Base-by-base conservation (phyloP, 2,329 filamentous ascomycete genomes). In the Pseudogymnoascus sp. region DNA sequence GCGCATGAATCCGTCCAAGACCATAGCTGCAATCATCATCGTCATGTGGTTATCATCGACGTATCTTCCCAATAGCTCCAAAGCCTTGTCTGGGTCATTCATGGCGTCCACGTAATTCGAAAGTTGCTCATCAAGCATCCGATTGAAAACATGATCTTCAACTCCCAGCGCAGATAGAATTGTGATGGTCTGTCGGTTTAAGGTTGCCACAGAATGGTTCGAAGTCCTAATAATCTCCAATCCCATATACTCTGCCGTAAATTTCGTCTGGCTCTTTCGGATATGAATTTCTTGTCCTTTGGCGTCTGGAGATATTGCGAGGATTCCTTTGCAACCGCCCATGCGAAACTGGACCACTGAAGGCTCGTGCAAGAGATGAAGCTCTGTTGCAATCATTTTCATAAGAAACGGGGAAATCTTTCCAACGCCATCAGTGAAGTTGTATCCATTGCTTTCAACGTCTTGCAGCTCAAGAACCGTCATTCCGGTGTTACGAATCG, bases 291-390 rank as follows among this genome's bases (percentile, higher is more conserved):
- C 85, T 31, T 81, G 83, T 0, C 82, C 82, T 65, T 82, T 82
- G 8, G 87, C 84, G 4, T 88, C 82, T 0, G 89, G 84, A 75
- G 90, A 93, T 3, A 91, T 81, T 0, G 87, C 85, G 16, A 99
- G 79, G 12, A 99, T 87, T 0, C 95, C 95, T 76, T 99, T 99
- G 76, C 88, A 93, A 1, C 95, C 95, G 7, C 91, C 93, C 70
- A 97, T 85, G 6, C 95, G 89, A 70, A 97, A 96, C 70, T 99
- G 95, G 68, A 90, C 93, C 0, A 90, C 89, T 0, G 92, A 96
- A 0, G 95, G 93, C 1, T 82, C 75, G 11, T 81, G 80, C 18
- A 80, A 76, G 31, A 92, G 73, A 0, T 82, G 82, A 65, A 96
- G 84, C 67, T 95, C 89, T 12, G 84, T 78, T 7, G 87, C 83